Evolutionary conservation across 2,329 filamentous ascomycete species (phyloP), one percentile per base, ranked within the genome.

Genomic region (Fusarium concolor): DNA sequence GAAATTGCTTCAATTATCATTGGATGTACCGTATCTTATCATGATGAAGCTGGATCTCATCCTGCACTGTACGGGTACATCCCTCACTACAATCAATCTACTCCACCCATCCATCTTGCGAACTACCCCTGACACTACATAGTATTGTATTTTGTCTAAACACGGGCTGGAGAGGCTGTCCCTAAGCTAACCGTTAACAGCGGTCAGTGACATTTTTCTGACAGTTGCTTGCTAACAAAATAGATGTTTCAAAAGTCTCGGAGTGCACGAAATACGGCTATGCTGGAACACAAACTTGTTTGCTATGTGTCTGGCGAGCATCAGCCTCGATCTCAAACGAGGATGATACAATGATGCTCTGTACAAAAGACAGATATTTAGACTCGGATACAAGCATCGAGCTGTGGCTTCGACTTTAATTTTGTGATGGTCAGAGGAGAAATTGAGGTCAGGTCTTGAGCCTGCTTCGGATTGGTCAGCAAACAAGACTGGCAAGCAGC

Each of bases 71-170:
- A 52, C 61, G 46, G 61, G 41, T 59, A 49, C 52, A 57, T 44
- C 28, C 56, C 51, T 47, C 37, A n/a, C 60, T 57, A 12, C 31
- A 24, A 35, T 37, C 22, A 26, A 22, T 44, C 22, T 31, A 54
- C 59, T 22, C 28, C 46, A 62, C 56, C 71, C 68, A 71, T 56
- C 57, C 62, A 68, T 56, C 51, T 61, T 54, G 26, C 31, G 22
- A 41, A 28, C 22, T 47, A 62, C 56, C 70, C 70, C 65, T 64
- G 57, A 53, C 54, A 53, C 42, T 63, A 55, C 46, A 43, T 43
- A 56, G 43, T 54, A 49, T 55, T 26, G 24, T 26, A 26, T 26
- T 42, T 35, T 42, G 28, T 33, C 31, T 29, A 44, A 20, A 41
- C 20, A 24, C 38, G 20, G 20, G 20, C 8, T 24, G 38, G 31